Base-by-base conservation (phyloP, 192 early-diverging fungal genomes). In the Coemansia sp. region DNA sequence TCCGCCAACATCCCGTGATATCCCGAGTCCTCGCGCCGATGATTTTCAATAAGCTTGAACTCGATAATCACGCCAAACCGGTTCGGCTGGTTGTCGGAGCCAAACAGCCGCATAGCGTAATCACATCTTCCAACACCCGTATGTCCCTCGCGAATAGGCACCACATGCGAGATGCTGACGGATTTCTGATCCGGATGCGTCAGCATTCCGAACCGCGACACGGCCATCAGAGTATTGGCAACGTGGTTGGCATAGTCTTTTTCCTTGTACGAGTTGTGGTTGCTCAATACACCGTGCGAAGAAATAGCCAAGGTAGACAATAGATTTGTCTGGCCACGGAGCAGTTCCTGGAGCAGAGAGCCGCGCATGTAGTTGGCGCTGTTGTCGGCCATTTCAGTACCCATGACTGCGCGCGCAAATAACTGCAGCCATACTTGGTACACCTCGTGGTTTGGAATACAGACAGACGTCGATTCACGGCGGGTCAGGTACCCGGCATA, bases 191-290 rank as follows among this genome's bases (percentile, higher is more conserved):
- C 36, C 2, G 70, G 75, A 25, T 77, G 75, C 0, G 75, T 69
- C 0, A 77, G 67, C 67, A 72, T 61, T 48, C 76, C 71, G 28
- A 68, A 66, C 2, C 66, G 66, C 7, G 63, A 64, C n/a, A 72
- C 69, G 20, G 66, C 71, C 63, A 72, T 56, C 34, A 73, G 38
- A 1, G 76, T 66, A 29, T 68, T 68, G 54, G 76, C 70, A 17
- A 78, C 54, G 32, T 72, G 71, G 67, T 78, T 78, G 56, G 76
- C 67, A 38, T 78, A 78, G 54, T 78, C 76, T 11, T 59, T 66
- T 45, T 78, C 70, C 1, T 28, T 12, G 30, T 64, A 78, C 25
- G 52, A 52, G 60, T 72, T 69, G 60, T 78, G 76, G 67, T 73
- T 78, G 59, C 70, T 78, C 16, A 78, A 56, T 25, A 73, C 70